Base-by-base conservation (phyloP, 2,329 filamentous ascomycete genomes). In the Camptophora hylomeconis region DNA sequence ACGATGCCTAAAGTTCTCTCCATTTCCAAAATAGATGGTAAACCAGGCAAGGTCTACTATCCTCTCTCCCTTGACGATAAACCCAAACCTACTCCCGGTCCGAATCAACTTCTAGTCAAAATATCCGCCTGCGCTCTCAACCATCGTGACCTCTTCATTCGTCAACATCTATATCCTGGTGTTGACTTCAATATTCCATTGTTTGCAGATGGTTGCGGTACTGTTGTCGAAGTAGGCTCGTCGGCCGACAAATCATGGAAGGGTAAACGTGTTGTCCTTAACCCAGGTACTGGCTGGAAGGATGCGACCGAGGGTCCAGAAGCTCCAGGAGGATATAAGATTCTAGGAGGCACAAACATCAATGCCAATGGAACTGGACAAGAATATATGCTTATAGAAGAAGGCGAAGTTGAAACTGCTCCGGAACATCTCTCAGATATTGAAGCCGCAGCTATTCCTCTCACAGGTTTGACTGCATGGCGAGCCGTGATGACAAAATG, bases 131-230 rank as follows among this genome's bases (percentile, higher is more conserved):
- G 77, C 1, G 79, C 87, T 9, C 73, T 95, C 28, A 95, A 95
- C 62, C 89, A 95, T 61, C 80, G 86, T 45, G 89, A 95, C 54
- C 72, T 92, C 44, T 95, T 94, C 61, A 80, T 92, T 56, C 80
- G 87, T 31, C 84, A 89, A 54, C 78, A 86, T 49, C 72, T 92
- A 21, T 95, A 95, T 61, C 87, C 87, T 0, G 78, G 72, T 44
- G 78, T 83, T 30, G 77, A 79, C 8, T 92, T 92, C 53, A 67
- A 70, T 20, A 64, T 75, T 5, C 82, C 87, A 1, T 60, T 95
- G 22, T 68, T 92, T 15, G 74, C 84, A 36, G 87, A 95, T 51
- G 87, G 82, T 40, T 75, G 69, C 43, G 87, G 86, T 31, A 60
- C 69, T 33, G 81, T 95, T 3, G 66, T 75, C 17, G 59, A 63